phyloP scores from a whole-genome alignment of 768 basidiomycete genomes.

The Amanita pallidorosea region DNA sequence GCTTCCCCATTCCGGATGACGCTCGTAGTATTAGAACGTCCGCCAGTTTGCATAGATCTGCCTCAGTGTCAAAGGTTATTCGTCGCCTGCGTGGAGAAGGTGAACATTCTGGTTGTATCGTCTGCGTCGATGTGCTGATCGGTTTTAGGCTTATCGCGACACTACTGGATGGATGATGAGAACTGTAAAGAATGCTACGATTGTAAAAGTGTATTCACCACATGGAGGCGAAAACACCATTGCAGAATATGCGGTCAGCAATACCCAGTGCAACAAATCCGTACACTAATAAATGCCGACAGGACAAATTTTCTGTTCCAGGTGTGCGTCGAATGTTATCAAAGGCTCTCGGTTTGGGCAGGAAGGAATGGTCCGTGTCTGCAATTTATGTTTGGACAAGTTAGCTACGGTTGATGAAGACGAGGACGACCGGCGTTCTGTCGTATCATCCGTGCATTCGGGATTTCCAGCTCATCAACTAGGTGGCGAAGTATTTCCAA shows the following conservation, averaged over 20 bases:
- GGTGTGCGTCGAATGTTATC: conserved; percentile 95
- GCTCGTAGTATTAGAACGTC: conserved; percentile 76
- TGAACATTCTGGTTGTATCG: conserved; percentile 14
- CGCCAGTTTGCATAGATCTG: conserved; percentile 59
- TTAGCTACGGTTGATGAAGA: conserved; percentile 81
- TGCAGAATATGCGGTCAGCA: conserved; percentile 88
- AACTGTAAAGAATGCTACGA: conserved; percentile 94
- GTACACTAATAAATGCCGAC: background rate
- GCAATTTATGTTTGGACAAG: conserved; percentile 91
- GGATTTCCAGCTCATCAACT: conserved; percentile 69
- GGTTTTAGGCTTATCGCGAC: conserved; percentile 64
- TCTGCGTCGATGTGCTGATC: conserved; percentile 2
- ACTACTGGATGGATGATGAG: conserved; percentile 99
- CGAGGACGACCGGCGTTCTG: conserved; percentile 78
- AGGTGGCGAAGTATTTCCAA: conserved; percentile 28
- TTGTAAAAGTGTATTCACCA: conserved; percentile 88
- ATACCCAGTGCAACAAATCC: background rate
- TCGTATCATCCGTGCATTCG: conserved; percentile 60
- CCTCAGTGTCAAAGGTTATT: conserved; percentile 87
- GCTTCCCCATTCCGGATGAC: conserved; percentile 89
- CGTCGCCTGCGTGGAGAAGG: conserved; percentile 87
- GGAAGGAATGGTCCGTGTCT: conserved; percentile 91
- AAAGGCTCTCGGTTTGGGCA: conserved; percentile 89
- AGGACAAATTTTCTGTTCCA: conserved; percentile 97
- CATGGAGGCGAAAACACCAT: conserved; percentile 94